phyloP scores from a whole-genome alignment of 1,284 basidiomycete genomes.

The Golubevia pallescens region DNA sequence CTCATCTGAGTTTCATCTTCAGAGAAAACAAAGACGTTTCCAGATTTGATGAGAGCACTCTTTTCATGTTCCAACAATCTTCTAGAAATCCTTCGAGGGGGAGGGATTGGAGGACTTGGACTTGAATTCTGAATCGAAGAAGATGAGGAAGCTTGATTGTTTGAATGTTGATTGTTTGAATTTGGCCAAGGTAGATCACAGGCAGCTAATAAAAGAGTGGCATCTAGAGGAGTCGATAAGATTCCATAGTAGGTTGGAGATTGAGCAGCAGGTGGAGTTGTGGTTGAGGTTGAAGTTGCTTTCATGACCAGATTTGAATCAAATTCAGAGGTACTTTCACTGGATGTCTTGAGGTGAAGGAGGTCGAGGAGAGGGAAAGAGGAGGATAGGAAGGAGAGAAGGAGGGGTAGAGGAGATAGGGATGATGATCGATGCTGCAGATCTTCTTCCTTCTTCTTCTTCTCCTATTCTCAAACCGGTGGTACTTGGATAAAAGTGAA shows the following conservation, averaged over 20 bases:
- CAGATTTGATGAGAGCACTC: constrained; percentile 45
- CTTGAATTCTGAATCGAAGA: neutral
- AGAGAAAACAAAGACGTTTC: constrained; percentile 61
- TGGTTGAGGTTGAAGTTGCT: neutral
- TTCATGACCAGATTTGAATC: neutral
- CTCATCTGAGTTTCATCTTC: constrained; percentile 62
- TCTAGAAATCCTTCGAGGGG: constrained; percentile 50
- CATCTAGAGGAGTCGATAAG: constrained; percentile 58
- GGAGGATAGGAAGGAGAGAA: neutral
- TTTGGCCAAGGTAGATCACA: constrained; percentile 42
- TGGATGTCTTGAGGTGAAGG: neutral
- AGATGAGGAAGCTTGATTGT: no score
- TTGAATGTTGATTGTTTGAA: neutral
- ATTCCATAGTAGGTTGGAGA: constrained; percentile 55
- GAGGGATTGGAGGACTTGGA: constrained; percentile 14
- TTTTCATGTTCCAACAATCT: constrained; percentile 55
- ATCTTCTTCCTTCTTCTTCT: no score
- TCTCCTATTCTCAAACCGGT: no score
- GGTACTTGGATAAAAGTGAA: no score
- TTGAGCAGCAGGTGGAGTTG: constrained; percentile 8
- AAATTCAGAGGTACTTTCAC: no score
- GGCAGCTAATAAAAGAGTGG: constrained; percentile 54
- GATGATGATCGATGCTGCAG: no score
- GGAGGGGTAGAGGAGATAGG: neutral
- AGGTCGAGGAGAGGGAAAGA: neutral